A percentile compares a stretch with the other conserved stretches of the same genome.
Evolutionary conservation across 2,329 filamentous ascomycete genomes (phyloP).

Genomic region (Ophiocordyceps camponoti-rufipedis): DNA sequence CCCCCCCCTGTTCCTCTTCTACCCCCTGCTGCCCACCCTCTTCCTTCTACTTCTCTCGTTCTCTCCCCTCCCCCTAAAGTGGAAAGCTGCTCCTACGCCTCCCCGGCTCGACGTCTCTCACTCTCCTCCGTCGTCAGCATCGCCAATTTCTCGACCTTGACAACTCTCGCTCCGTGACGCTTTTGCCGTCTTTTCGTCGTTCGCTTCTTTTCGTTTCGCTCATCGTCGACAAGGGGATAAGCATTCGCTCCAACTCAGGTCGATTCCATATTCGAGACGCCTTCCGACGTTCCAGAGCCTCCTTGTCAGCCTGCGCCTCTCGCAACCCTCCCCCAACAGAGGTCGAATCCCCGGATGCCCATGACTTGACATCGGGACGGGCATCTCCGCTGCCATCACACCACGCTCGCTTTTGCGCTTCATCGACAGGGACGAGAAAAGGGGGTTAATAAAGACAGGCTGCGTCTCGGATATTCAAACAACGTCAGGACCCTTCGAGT

Average conservation of each 20-base stretch:
- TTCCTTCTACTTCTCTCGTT: background rate
- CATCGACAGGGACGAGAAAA: no score
- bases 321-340: background rate
- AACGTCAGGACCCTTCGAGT: background rate
- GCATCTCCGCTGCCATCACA: background rate
- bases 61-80: background rate
- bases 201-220: constrained; percentile 36
- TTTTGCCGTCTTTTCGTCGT: constrained; percentile 41
- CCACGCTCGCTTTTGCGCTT: background rate
- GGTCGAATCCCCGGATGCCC: background rate
- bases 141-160: constrained; percentile 3
- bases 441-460: no score
- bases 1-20: no score
- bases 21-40: no score
- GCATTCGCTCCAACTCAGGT: no score
- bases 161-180: constrained; percentile 36
- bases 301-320: background rate
- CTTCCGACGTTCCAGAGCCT: no score
- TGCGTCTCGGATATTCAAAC: background rate
- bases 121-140: background rate
- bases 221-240: no score
- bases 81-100: background rate
- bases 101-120: constrained; percentile 2
- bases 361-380: background rate
- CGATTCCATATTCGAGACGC: no score